Conservation (phyloP, 371 early-diverging fungal species). For the Saksenaea oblongispora region DNA sequence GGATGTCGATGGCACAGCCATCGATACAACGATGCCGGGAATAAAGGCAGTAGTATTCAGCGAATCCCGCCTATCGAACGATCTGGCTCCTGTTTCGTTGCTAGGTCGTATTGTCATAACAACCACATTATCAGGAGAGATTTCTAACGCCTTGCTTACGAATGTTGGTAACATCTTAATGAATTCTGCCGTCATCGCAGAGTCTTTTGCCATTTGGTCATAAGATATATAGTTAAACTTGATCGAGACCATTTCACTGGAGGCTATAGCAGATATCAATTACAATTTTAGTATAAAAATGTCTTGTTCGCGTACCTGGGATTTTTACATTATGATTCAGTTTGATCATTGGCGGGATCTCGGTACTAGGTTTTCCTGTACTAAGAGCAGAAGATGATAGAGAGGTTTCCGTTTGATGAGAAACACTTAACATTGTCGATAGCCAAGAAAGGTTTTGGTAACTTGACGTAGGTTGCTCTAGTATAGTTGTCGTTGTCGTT, state of each 20-base stretch:
- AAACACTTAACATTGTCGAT: slow-evolving; percentile 13
- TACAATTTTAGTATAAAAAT: not conserved
- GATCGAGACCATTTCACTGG: slow-evolving; percentile 34
- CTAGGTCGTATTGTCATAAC: slow-evolving; percentile 32
- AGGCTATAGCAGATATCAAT: slow-evolving; percentile 6
- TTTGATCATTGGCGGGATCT: not conserved
- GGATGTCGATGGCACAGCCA: slow-evolving; percentile 33
- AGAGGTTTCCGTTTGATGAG: slow-evolving; percentile 11
- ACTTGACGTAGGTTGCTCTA: slow-evolving; percentile 9
- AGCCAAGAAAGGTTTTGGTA: slow-evolving; percentile 19
- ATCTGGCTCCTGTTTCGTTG: not conserved
- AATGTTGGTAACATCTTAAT: slow-evolving; percentile 39
- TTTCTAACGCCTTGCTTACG: slow-evolving; percentile 26
- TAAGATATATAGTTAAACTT: slow-evolving; percentile 46
- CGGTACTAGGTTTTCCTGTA: not conserved
- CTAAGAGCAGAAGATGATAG: not conserved
- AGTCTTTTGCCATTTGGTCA: slow-evolving; percentile 42
- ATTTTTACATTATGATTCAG: slow-evolving; percentile 49
- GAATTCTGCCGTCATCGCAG: slow-evolving; percentile 45
- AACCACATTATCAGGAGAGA: slow-evolving; percentile 42
- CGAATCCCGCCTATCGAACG: slow-evolving; percentile 5
- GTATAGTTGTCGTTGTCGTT: not conserved
- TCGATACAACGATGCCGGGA: slow-evolving; percentile 36
- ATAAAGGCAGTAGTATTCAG: not conserved
- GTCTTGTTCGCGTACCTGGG: slow-evolving; percentile 23